Base-by-base conservation (phyloP, 75 land plant genomes). In the Cunninghamia lanceolata region DNA sequence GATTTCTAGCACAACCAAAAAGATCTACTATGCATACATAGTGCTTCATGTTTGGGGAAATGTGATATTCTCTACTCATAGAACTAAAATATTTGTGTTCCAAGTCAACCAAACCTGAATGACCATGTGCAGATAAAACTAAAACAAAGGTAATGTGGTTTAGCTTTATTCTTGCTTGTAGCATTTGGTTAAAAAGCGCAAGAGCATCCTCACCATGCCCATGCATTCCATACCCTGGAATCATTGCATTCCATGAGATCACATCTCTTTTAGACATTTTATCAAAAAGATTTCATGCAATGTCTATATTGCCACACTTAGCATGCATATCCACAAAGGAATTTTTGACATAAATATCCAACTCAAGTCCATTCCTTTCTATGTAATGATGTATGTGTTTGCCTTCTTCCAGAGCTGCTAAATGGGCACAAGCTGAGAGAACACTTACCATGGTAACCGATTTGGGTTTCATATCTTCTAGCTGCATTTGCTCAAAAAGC, bases 121-220 rank as follows among this genome's bases (percentile, higher is more conserved):
- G 38, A 53, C 82, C 34, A 66, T 84, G 81, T 28, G 88, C 88
- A 14, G 35, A 19, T 6, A 87, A 63, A 40, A 87, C 81, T 15
- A 45, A 28, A 36, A 42, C 30, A 19, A 87, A 83, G 38, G 88
- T 34, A 87, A n/a, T n/a, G n/a, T n/a, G n/a, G n/a, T n/a, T n/a
- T n/a, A n/a, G n/a, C n/a, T n/a, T n/a, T n/a, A n/a, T 13, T 8
- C 77, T 86, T 43, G 70, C 82, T 8, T 32, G 3, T 42, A 74
- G 36, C 77, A 87, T 46, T 86, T 87, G 50, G 10, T 59, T n/a
- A 46, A 87, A 87, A 50, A 34, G 32, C 25, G 66, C 54, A 86
- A 84, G 28, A 21, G 59, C 88, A 40, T 87, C 75, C 7, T 45
- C 36, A 47, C 39, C 77, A 19, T 71, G 85, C 34, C 88, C 88